phyloP scores from a whole-genome alignment of 257 asterid genomes.

The Nicotiana knightiana region DNA sequence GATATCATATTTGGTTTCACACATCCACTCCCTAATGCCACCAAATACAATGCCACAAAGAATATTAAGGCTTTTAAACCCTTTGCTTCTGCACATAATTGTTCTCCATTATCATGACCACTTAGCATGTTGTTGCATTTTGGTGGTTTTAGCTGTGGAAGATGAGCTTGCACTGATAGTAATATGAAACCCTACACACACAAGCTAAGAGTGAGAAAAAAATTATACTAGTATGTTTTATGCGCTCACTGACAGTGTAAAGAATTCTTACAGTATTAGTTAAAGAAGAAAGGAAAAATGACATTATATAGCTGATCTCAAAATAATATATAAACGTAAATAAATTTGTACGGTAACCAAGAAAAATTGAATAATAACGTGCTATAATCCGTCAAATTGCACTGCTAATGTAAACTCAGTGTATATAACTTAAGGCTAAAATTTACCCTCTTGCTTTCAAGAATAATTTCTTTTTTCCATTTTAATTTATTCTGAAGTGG shows the following conservation, averaged over 20 bases:
- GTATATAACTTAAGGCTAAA: too few relatives aligned
- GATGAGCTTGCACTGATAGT: constrained; percentile 87
- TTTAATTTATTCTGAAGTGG: too few relatives aligned
- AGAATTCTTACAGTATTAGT: not conserved
- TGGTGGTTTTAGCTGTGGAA: constrained; percentile 86
- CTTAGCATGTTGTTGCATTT: constrained; percentile 48
- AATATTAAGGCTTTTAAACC: constrained; percentile 64
- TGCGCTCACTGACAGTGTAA: not conserved
- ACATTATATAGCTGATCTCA: too few relatives aligned
- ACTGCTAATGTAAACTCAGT: not conserved
- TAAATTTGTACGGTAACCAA: not conserved
- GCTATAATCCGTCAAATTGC: not conserved
- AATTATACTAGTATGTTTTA: too few relatives aligned
- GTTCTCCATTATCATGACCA: constrained; percentile 16
- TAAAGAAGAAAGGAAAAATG: too few relatives aligned
- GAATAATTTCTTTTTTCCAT: too few relatives aligned
- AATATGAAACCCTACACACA: constrained; percentile 70
- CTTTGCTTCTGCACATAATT: constrained; percentile 52
- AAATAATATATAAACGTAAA: too few relatives aligned
- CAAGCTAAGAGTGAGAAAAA: not conserved
- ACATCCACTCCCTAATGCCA: constrained; percentile 95
- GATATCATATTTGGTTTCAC: constrained; percentile 94
- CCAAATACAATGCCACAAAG: constrained; percentile 72
- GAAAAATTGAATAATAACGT: not conserved
- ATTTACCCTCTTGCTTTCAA: too few relatives aligned